phyloP scores from a whole-genome alignment of 2,329 filamentous ascomycete species.

The Fusarium sp. region DNA sequence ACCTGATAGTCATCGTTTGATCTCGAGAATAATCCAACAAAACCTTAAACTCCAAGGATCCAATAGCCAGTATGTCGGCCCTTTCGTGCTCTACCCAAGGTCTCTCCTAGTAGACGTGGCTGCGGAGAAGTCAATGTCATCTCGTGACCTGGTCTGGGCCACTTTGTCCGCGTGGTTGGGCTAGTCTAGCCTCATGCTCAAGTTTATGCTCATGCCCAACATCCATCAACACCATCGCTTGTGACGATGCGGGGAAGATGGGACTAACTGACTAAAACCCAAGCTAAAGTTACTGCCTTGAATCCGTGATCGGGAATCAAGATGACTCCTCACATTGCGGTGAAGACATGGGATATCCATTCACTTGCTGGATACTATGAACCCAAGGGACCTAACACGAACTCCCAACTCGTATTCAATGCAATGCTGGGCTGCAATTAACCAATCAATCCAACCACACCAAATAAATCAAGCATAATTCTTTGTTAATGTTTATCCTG shows the following conservation, averaged over 20 bases:
- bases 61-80: slow-evolving; percentile 18
- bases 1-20: slow-evolving; percentile 26
- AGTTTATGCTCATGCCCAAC: slow-evolving; percentile 30
- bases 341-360: slow-evolving; percentile 11
- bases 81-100: slow-evolving; percentile 12
- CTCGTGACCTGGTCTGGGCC: slow-evolving; percentile 33
- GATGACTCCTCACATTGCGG: slow-evolving; percentile 38
- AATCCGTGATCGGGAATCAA: slow-evolving; percentile 16
- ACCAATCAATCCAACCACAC: background rate
- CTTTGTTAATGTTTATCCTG: background rate
- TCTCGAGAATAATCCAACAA: background rate
- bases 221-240: slow-evolving; percentile 26
- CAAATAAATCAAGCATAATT: background rate
- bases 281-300: slow-evolving; percentile 5
- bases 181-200: slow-evolving; percentile 26
- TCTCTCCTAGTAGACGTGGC: slow-evolving; percentile 2
- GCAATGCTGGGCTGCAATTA: slow-evolving; percentile 15
- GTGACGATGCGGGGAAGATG: slow-evolving; percentile 36
- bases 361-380: background rate
- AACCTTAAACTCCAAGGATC: slow-evolving; percentile 8
- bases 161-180: slow-evolving; percentile 32
- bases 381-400: background rate
- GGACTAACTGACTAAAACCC: background rate
- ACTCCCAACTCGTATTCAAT: slow-evolving; percentile 19
- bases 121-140: slow-evolving; percentile 21